Evolutionary conservation across 108 stramenopile genomes (phyloP), one percentile per base, ranked within the genome.

Genomic region (Chaetoceros tenuissimus): DNA sequence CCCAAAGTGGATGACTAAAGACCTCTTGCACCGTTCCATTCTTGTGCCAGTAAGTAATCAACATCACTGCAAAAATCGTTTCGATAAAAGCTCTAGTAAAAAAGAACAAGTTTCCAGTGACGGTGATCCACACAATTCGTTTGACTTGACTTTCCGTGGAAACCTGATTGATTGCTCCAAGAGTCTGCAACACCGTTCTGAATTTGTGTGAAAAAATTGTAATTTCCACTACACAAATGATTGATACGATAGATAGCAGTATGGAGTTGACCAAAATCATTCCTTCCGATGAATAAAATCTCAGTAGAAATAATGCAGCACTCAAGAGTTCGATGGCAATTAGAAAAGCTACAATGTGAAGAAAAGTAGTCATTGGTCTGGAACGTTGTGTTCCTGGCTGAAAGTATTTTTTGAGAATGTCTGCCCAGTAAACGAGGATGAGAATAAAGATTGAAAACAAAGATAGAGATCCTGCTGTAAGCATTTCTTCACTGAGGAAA

Each of bases 391-490:
- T 77, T 0, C 87, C 94, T 30, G 91, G 94, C 50, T 87, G 77
- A 62, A 94, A 88, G 64, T 96, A 94, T 66, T 94, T 94, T 63
- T 96, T 95, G 49, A 97, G 63, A 63, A 97, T 92, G 66, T 97
- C 94, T 3, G 96, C 94, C 96, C 96, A 97, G 73, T 95, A 96
- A 1, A 97, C 94, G 57, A 94, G 60, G 58, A 97, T 94, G 13
- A 97, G 84, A 53, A 97, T 94, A 66, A 97, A 97, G 59, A 97
- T 92, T 52, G 81, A 72, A 68, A 97, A 97, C 20, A 97, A 70
- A n/a, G 81, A 75, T 29, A 97, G 53, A 29, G 86, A 87, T 30
- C 96, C 96, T 1, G 84, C 69, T 28, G 80, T 87, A 17, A 95
- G 55, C 23, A 94, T 65, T 28, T 89, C 25, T 34, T 96, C 92